Evolutionary conservation across 176 grass and related monocot genomes (phyloP), one percentile per base, ranked within the genome.

Genomic region (Paspalum vaginatum): DNA sequence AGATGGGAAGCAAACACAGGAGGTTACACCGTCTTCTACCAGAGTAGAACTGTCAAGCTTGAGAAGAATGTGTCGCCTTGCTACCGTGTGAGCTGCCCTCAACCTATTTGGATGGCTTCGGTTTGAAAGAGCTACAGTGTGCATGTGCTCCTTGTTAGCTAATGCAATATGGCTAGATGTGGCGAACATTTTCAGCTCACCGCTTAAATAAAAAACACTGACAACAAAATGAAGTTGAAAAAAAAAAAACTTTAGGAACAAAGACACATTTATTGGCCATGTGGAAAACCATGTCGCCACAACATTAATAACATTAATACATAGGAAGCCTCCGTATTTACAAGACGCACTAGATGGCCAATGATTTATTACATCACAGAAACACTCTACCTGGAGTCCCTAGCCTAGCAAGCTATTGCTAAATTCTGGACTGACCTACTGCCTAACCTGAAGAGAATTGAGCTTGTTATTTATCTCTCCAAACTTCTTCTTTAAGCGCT

Each of bases 401-500:
- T 66, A 79, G 48, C 8, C 56, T 77, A 85, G 5, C 71, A 76
- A 76, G 69, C 37, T 74, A 66, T 69, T 32, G 46, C 59, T 79
- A 65, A 20, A 40, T 58, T 73, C 13, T 80, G 72, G 69, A 32
- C 42, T 18, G 9, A 17, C 46, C 68, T 80, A 73, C 59, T 42
- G 78, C 75, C 85, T 72, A 57, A 83, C 65, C 57, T 83, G 81
- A 54, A 84, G 79, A 68, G 44, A 89, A 73, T 52, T 93, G 77
- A 98, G 75, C 82, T 91, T 89, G 75, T 89, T 88, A 57, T 95
- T 91, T 93, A 93, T 92, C 76, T 93, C 92, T 61, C 81, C 86
- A 60, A 98, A 98, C 70, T 95, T 98, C 75, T 89, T 90, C 79
- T 93, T 95, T 53, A 95, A 77, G 21, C 83, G 80, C 84, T 95